Base-by-base conservation (phyloP, 1,284 basidiomycete genomes). In the Malassezia furfur region DNA sequence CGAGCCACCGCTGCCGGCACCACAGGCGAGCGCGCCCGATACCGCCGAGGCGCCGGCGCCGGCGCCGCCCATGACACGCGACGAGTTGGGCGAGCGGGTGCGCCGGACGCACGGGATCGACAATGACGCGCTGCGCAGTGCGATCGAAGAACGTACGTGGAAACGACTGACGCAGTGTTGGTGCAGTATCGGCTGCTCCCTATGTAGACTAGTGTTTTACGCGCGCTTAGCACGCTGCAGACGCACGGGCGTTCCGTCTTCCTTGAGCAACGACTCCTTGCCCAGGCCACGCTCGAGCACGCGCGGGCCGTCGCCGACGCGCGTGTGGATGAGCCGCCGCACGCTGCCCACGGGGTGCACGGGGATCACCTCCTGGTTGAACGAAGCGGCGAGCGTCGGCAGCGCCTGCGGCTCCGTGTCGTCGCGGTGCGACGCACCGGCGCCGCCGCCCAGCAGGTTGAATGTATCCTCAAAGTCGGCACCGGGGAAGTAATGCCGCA, bases 401-500 rank as follows among this genome's bases (percentile, higher is more conserved):
- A 70, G 59, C 22, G 51, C 58, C 22, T 57, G 54, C 2, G 62
- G 46, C 12, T 57, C 57, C 41, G 66, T 62, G 5, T 61, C 61
- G 21, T 66, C 66, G 15, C 68, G 68, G 52, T 70, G 68, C 31
- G 63, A 67, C 14, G 65, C 64, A 38, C 60, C 62, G 43, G 50
- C 58, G n/a, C 69, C 69, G 22, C 59, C 60, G 39, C 65, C 66
- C 9, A 71, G 58, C 25, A 72, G 53, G 45, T 71, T 59, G 56
- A 72, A 71, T 55, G 67, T 68, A 50, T 74, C 72, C 51, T 74
- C 72, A 53, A 74, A 72, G 57, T 67, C 67, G 22, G 72, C 66
- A 46, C 66, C 71, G 37, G 70, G 70, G 62, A 74, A 73, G 63
- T 74, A 74, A 60, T 72, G 72, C 5, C 67, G 62, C 53, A 74